These are phyloP conservation scores for Herpetomonas muscarum DNA, from an alignment of 208 protist species.

Conservation along the genomic window DNA sequence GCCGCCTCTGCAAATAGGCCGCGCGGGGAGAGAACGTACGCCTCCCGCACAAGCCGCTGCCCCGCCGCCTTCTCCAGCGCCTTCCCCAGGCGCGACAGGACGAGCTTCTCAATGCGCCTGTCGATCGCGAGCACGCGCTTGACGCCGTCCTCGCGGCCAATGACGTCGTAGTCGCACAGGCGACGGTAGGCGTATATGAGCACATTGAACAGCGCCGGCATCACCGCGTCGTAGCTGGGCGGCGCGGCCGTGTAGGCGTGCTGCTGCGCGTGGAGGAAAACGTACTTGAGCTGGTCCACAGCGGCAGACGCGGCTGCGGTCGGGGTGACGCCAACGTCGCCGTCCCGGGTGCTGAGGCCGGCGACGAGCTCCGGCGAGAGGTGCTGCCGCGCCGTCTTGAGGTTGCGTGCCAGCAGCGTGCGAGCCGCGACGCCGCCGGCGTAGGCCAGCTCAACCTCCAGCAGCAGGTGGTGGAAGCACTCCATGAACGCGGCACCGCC, in stretches of 20 bases:
- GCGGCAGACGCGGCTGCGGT: background rate
- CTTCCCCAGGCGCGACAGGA: slow-evolving; percentile 46
- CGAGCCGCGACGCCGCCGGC: slow-evolving; percentile 34
- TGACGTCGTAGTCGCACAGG: slow-evolving; percentile 62
- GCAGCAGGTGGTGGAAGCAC: slow-evolving; percentile 52
- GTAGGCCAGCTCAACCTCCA: slow-evolving; percentile 66
- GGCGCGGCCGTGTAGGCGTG: slow-evolving; percentile 26
- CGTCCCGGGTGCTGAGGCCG: slow-evolving; percentile 1
- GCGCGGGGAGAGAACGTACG: slow-evolving; percentile 39
- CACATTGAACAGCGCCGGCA: slow-evolving; percentile 46
- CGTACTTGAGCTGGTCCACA: slow-evolving; percentile 33
- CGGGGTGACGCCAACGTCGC: slow-evolving; percentile 6
- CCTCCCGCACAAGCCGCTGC: slow-evolving; percentile 42
- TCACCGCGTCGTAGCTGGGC: slow-evolving; percentile 53
- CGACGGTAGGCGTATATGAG: slow-evolving; percentile 60
- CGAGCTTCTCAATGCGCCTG: slow-evolving; percentile 39
- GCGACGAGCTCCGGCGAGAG: slow-evolving; percentile 17
- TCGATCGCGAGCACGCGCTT: slow-evolving; percentile 69
- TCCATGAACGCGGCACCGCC: slow-evolving; percentile 51
- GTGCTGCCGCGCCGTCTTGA: slow-evolving; percentile 51
- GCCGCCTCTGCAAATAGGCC: slow-evolving; percentile 44
- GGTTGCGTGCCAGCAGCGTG: slow-evolving; percentile 43
- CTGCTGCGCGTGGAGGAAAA: slow-evolving; percentile 42
- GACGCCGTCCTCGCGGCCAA: slow-evolving; percentile 26
- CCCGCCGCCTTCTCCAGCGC: slow-evolving; percentile 48